phyloP scores from a whole-genome alignment of 2,329 filamentous ascomycete species.

The Diaporthe citrichinensis region DNA sequence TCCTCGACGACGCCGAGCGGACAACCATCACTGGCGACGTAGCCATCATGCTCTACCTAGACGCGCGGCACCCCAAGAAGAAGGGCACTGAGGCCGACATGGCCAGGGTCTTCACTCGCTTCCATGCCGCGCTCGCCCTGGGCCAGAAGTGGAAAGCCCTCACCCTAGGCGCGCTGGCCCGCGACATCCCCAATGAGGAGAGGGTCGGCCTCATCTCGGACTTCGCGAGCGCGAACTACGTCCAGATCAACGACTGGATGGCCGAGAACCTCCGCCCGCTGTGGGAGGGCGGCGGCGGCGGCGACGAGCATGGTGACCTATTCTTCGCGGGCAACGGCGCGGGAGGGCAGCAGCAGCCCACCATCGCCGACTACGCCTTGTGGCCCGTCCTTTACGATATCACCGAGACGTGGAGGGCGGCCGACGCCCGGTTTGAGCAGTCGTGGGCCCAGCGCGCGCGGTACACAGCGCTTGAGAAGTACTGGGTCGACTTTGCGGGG shows the following conservation, averaged over 20 bases:
- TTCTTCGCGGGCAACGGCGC: slow-evolving; percentile 60
- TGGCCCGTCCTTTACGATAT: slow-evolving; percentile 69
- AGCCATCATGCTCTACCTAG: slow-evolving; percentile 72
- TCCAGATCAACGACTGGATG: slow-evolving; percentile 36
- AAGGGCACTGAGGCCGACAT: slow-evolving; percentile 49
- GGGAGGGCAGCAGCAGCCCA: slow-evolving; percentile 46
- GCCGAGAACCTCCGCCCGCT: slow-evolving; percentile 12
- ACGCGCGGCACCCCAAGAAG: slow-evolving; percentile 63
- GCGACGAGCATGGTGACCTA: slow-evolving; percentile 45
- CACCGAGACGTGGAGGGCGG: slow-evolving; percentile 51
- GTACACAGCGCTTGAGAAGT: slow-evolving; percentile 50
- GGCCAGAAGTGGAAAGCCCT: slow-evolving; percentile 53
- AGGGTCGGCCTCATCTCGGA: slow-evolving; percentile 40
- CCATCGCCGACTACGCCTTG: slow-evolving; percentile 69
- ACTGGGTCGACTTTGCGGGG: slow-evolving; percentile 53
- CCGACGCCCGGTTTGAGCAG: slow-evolving; percentile 42
- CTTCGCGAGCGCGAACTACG: slow-evolving; percentile 52
- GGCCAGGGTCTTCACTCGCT: slow-evolving; percentile 55
- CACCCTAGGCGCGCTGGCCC: background rate
- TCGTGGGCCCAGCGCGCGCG: slow-evolving; percentile 45
- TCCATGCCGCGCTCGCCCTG: slow-evolving; percentile 59
- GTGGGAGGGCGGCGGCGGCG: slow-evolving; percentile 51
- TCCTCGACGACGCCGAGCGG: slow-evolving; percentile 66
- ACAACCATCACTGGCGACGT: slow-evolving; percentile 64
- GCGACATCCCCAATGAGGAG: slow-evolving; percentile 5